Evolutionary conservation across 2,329 filamentous ascomycete species (phyloP).

Genomic region (Neopestalotiopsis sp.): DNA sequence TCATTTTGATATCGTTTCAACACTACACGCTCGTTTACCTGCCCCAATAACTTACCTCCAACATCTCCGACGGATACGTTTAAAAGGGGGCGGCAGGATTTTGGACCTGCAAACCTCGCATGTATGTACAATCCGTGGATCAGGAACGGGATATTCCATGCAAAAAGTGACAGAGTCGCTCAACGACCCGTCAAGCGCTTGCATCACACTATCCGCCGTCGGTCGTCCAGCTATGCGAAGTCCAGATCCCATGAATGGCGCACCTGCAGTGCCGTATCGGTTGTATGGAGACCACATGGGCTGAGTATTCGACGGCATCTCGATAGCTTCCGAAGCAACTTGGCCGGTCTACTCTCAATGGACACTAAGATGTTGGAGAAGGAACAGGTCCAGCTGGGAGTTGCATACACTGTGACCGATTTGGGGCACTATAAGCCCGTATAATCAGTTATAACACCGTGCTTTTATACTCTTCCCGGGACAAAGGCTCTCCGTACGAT

Average conservation of each 20-base stretch:
- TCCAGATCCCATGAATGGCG: neutral
- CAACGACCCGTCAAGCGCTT: slow-evolving; percentile 1
- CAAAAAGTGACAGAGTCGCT: neutral
- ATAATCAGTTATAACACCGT: neutral
- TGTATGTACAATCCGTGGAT: neutral
- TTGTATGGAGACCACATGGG: neutral
- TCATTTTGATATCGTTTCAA: neutral
- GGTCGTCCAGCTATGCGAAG: neutral
- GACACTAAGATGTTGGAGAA: neutral
- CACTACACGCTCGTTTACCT: neutral
- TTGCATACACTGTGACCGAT: neutral
- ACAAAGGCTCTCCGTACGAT: neutral
- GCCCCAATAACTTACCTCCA: neutral
- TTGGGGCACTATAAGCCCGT: neutral
- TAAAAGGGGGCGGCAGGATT: neutral
- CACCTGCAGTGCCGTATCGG: neutral
- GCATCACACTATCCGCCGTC: neutral
- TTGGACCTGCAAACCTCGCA: neutral
- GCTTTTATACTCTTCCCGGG: neutral
- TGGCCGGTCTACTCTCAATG: neutral
- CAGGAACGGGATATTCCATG: neutral
- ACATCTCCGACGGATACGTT: neutral
- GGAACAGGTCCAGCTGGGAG: neutral
- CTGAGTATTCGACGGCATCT: neutral
- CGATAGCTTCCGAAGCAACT: neutral